Conservation (phyloP, 139 green algal species). For the Nannochloris sp. region DNA sequence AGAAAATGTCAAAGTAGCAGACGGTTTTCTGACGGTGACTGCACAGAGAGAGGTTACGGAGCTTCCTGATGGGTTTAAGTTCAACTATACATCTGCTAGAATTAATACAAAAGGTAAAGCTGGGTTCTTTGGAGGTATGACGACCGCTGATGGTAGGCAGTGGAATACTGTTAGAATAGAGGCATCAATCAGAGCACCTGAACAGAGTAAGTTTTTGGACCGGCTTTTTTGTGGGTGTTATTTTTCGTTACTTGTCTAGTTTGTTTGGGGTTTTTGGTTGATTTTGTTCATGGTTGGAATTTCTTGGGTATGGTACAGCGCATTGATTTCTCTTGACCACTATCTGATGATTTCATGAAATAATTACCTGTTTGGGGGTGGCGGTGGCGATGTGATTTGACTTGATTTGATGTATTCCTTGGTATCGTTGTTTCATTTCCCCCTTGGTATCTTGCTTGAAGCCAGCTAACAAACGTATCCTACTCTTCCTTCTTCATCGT, state of each 20-base stretch:
- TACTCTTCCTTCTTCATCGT: too few species aligned
- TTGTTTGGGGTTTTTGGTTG: too few species aligned
- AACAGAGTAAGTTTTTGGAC: background rate
- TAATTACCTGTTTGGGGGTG: background rate
- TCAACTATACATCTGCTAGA: conserved; percentile 12
- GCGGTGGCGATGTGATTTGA: too few species aligned
- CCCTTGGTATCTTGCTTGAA: too few species aligned
- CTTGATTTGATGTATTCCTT: too few species aligned
- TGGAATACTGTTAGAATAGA: conserved; percentile 21
- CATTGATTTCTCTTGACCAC: too few species aligned
- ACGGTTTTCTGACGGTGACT: conserved; percentile 45
- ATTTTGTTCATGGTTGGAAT: too few species aligned
- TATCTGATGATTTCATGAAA: too few species aligned
- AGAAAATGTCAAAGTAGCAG: conserved; percentile 30
- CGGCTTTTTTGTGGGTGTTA: background rate
- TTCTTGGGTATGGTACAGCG: too few species aligned
- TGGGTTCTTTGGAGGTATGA: conserved; percentile 18
- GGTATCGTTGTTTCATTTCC: too few species aligned
- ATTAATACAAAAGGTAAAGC: conserved; percentile 21
- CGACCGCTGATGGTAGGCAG: conserved; percentile 2
- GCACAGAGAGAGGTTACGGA: conserved; percentile 26
- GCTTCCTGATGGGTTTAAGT: conserved; percentile 3
- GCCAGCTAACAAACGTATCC: too few species aligned
- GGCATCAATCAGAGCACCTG: conserved; percentile 19
- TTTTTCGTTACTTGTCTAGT: background rate